These are phyloP conservation scores for Solanum rostratum DNA, from an alignment of 257 asterid genomes.

Conservation along the genomic window DNA sequence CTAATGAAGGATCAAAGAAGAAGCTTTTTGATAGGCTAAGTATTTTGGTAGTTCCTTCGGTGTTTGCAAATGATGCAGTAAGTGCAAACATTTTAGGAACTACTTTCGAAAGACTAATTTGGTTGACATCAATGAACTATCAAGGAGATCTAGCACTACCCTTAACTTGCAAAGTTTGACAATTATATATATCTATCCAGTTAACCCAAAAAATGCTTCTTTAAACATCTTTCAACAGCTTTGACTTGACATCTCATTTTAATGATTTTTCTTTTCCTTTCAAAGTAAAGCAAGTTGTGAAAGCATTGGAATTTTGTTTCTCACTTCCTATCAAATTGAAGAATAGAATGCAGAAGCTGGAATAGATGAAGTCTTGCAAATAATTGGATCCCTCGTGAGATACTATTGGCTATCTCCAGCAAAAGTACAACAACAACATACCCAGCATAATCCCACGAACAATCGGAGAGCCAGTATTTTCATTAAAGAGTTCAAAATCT, in stretches of 20 bases:
- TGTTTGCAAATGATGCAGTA: background rate
- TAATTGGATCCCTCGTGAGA: background rate
- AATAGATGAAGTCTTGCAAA: background rate
- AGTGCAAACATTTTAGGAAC: background rate
- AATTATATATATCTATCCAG: background rate
- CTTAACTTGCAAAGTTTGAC: background rate
- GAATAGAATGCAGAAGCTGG: background rate
- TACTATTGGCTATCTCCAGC: background rate
- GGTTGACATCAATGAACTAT: background rate
- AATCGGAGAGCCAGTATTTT: background rate
- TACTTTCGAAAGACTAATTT: background rate
- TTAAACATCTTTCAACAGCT: too few relatives aligned
- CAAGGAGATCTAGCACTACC: background rate
- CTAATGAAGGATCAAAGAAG: background rate
- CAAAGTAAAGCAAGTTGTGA: background rate
- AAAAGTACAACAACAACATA: background rate
- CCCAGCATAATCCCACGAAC: background rate
- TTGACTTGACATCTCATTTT: background rate
- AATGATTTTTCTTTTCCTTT: background rate
- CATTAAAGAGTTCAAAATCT: fast-evolving
- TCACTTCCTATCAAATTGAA: background rate
- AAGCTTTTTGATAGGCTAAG: background rate
- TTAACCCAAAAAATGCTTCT: background rate
- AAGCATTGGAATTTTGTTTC: background rate
- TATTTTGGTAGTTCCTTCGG: background rate